phyloP scores from a whole-genome alignment of 306 rosid species.

The Citrullus colocynthis region DNA sequence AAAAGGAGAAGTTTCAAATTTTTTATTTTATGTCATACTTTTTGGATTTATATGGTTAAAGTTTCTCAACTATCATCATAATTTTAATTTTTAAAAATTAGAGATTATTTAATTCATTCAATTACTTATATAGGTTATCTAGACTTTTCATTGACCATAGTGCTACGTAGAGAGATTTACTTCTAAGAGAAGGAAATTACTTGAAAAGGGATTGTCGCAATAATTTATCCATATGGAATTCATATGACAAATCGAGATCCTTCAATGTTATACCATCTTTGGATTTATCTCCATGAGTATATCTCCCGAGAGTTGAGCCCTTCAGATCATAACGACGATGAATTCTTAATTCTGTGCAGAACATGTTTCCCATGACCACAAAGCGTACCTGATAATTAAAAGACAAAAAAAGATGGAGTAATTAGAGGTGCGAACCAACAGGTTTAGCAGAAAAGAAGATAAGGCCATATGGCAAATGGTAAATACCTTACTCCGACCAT shows the following conservation, averaged over 20 bases:
- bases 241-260: slow-evolving; percentile 73
- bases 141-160: background rate
- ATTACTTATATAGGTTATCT: background rate
- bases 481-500: slow-evolving; percentile 76
- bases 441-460: slow-evolving; percentile 7
- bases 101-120: background rate
- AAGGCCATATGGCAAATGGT: slow-evolving; percentile 9
- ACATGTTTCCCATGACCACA: slow-evolving; percentile 98
- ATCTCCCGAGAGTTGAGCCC: slow-evolving; percentile 86
- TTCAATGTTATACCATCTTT: slow-evolving; percentile 59
- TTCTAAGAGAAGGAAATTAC: slow-evolving; percentile 36
- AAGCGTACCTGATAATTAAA: slow-evolving; percentile 65
- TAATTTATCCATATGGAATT: slow-evolving; percentile 85
- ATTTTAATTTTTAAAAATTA: background rate
- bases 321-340: slow-evolving; percentile 90
- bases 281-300: slow-evolving; percentile 42
- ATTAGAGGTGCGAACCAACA: slow-evolving; percentile 4
- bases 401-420: slow-evolving; percentile 17
- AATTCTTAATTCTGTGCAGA: slow-evolving; percentile 75
- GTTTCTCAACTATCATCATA: background rate
- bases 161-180: background rate
- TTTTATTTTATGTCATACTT: background rate
- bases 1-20: no score
- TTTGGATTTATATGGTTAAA: background rate
- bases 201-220: slow-evolving; percentile 63